Base-by-base conservation (phyloP, 2,329 filamentous ascomycete species). In the Fusarium stilboides region DNA sequence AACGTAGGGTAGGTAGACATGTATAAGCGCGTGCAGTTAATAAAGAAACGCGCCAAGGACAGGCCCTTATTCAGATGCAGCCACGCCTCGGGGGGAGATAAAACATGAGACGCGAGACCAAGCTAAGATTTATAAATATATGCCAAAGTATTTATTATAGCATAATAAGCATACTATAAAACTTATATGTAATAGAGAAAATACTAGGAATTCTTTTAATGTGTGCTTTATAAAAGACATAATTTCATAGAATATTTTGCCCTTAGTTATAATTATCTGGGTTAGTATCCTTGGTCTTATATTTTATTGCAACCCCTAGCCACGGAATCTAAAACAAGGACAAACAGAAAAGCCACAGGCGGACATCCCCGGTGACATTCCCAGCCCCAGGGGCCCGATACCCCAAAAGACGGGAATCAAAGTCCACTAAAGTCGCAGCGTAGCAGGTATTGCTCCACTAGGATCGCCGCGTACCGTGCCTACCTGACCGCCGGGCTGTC, bases 401-500 rank as follows among this genome's bases (percentile, higher is more conserved):
- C 13, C 42, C 13, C 20, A 13, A 40, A 22, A 46, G 20, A 54
- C 20, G 26, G 54, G 46, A 57, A 57, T 57, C 45, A 53, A 17
- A 42, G 40, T 33, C 46, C 31, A 37, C 50, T 34, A 54, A 13
- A n/a, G 9, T 36, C 17, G 17, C 20, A n/a, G 10, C 14, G 28
- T 39, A 31, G 15, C 20, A 24, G 43, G 22, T 19, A n/a, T 26
- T 54, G 20, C 44, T 60, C 58, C 58, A 62, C 55, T 26, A 31
- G 22, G 56, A 61, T 62, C 56, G 42, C 44, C 59, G 26, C 26
- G 52, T 57, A 47, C 26, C 26, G 36, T 52, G 31, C 45, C 40
- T 52, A 36, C 46, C 37, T 59, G 50, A 34, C 26, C 40, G 50
- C 22, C 22, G 22, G 22, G 22, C 50, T 58, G 50, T 40, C 50